Base-by-base conservation (phyloP, 2,329 filamentous ascomycete genomes). In the Blastomyces emzantsi region DNA sequence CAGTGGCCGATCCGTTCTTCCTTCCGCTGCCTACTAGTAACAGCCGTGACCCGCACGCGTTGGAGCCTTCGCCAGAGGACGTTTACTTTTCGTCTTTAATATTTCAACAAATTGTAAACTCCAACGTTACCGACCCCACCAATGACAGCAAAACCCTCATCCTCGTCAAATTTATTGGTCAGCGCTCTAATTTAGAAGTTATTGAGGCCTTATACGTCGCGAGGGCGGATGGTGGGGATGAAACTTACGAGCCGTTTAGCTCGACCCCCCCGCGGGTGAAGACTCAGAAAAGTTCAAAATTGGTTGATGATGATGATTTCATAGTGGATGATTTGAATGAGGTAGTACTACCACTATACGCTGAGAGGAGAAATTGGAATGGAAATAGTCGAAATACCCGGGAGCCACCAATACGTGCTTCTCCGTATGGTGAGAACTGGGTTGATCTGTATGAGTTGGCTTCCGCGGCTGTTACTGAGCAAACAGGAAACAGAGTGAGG, bases 281-380 rank as follows among this genome's bases (percentile, higher is more conserved):
- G 2, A 52, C 30, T 15, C n/a, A 11, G 30, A 19, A 52, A 59
- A 59, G 58, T 60, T n/a, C 47, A 47, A 41, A 55, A 33, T 49
- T 49, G 54, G 45, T 64, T 56, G 64, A 64, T 28, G 63, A 67
- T 57, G 63, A 67, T 59, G 67, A 75, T 59, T 77, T 77, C 60
- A 64, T 77, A n/a, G 73, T 77, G 25, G 71, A 77, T 65, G 76
- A 77, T 63, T 71, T 67, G 71, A 72, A 75, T 30, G 49, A 54
- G 17, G n/a, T 4, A 49, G 19, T 28, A 19, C 17, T 57, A 11
- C 41, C 30, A n/a, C 17, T 6, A 13, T 49, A 55, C n/a, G 13
- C 55, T 41, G 43, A 7, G 8, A 30, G 17, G 19, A 56, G 49
- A 8, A 51, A 41, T 30, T 45, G 55, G 56, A 25, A 63, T 52